phyloP scores from a whole-genome alignment of 352 stramenopile species.

The Phytophthora chlamydospora region DNA sequence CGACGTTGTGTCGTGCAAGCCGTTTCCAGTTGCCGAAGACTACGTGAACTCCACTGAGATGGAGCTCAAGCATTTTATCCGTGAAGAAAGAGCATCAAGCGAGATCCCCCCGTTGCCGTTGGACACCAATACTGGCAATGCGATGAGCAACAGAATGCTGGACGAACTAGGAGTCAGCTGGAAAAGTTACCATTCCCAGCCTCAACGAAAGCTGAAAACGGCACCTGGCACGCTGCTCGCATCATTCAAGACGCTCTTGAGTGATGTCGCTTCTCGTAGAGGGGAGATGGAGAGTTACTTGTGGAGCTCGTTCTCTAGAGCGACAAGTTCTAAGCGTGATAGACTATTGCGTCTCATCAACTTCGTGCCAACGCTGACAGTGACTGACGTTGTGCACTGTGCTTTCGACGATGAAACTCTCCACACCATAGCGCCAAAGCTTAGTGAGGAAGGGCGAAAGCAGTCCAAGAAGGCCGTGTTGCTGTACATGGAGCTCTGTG shows the following conservation, averaged over 20 bases:
- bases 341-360: constrained; percentile 31
- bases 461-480: constrained; percentile 32
- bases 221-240: constrained; percentile 1
- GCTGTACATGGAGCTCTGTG: constrained; percentile 65
- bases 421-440: constrained; percentile 29
- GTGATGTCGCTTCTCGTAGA: constrained; percentile 26
- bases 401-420: constrained; percentile 43
- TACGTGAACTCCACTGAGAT: constrained; percentile 30
- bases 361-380: constrained; percentile 32
- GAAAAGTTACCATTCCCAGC: constrained; percentile 37
- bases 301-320: neutral
- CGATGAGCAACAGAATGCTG: constrained; percentile 45
- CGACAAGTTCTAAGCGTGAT: constrained; percentile 16
- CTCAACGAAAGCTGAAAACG: constrained; percentile 9
- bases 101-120: constrained; percentile 32
- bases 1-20: constrained; percentile 7
- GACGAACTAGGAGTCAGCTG: constrained; percentile 51
- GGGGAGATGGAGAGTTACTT: constrained; percentile 28
- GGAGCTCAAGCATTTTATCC: constrained; percentile 20
- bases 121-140: constrained; percentile 19
- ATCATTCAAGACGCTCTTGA: constrained; percentile 19
- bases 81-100: neutral
- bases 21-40: constrained; percentile 15
- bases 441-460: constrained; percentile 20
- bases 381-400: constrained; percentile 46